Evolutionary conservation across 441 rosid species (phyloP).

Genomic region (Adansonia madagascariensis): DNA sequence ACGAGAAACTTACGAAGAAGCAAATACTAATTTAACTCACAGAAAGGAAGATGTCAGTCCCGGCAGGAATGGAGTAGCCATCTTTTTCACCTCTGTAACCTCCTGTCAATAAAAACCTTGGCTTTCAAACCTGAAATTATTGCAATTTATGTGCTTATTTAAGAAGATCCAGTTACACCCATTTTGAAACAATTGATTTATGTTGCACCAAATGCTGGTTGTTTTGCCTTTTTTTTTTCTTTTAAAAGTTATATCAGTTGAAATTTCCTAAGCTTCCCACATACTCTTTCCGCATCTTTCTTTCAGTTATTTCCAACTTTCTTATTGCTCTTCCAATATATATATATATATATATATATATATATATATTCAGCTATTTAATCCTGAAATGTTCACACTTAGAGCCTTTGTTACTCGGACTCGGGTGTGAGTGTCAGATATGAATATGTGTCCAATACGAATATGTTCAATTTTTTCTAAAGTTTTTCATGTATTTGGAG

Average conservation of each 20-base stretch:
- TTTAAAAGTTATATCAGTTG: background rate
- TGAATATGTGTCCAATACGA: too few relatives aligned
- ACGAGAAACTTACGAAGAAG: background rate
- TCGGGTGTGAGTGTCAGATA: too few relatives aligned
- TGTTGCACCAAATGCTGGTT: background rate
- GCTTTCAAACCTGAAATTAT: background rate
- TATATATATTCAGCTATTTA: background rate
- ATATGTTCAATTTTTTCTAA: too few relatives aligned
- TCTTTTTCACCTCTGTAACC: conserved; percentile 75
- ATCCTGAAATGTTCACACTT: background rate
- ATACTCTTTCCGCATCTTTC: background rate
- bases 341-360: too few relatives aligned
- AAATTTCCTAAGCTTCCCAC: background rate
- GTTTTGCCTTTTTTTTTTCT: background rate
- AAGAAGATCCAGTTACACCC: background rate
- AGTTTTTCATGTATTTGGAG: too few relatives aligned
- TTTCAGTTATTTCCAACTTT: conserved; percentile 13
- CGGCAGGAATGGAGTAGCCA: conserved; percentile 75
- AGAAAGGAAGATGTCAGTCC: conserved; percentile 88
- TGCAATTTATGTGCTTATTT: background rate
- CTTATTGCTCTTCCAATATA: background rate
- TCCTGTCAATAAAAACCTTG: conserved; percentile 46
- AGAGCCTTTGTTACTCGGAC: too few relatives aligned
- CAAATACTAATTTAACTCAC: conserved; percentile 48
- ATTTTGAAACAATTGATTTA: background rate